Conservation (phyloP, 441 rosid genomes). For the Mallotus japonicus region DNA sequence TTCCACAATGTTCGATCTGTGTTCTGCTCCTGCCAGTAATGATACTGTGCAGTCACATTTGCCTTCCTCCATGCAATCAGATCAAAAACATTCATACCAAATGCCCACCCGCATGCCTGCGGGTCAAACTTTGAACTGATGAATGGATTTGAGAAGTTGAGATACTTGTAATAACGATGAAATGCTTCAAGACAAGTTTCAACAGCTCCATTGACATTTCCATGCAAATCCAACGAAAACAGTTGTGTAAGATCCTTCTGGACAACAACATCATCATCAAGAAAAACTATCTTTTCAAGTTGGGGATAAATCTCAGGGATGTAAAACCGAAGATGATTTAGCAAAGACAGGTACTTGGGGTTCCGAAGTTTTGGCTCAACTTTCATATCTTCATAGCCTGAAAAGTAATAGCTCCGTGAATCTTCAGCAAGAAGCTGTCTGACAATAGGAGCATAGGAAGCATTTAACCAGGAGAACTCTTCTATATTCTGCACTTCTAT, state of each 20-base stretch:
- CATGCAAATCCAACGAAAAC: slow-evolving; percentile 85
- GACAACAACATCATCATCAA: slow-evolving; percentile 90
- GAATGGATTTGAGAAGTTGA: slow-evolving; percentile 79
- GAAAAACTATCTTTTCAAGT: slow-evolving; percentile 85
- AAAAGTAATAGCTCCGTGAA: slow-evolving; percentile 49
- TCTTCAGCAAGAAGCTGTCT: slow-evolving; percentile 56
- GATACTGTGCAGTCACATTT: slow-evolving; percentile 73
- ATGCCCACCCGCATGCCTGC: slow-evolving; percentile 98
- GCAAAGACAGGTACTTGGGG: slow-evolving; percentile 63
- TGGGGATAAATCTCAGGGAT: slow-evolving; percentile 85
- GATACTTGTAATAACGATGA: slow-evolving; percentile 90
- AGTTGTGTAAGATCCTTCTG: slow-evolving; percentile 92
- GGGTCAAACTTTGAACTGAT: slow-evolving; percentile 94
- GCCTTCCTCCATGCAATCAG: slow-evolving; percentile 86
- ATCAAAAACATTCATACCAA: slow-evolving; percentile 91
- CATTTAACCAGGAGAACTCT: slow-evolving; percentile 79
- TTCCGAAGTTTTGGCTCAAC: slow-evolving; percentile 61
- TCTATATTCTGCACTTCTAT: slow-evolving; percentile 73
- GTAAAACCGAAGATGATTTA: slow-evolving; percentile 92
- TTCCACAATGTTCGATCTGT: slow-evolving; percentile 73
- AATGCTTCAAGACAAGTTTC: slow-evolving; percentile 95
- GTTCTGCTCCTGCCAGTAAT: slow-evolving; percentile 80
- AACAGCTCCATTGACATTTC: slow-evolving; percentile 95
- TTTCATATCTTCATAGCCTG: slow-evolving; percentile 46
- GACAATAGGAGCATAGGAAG: slow-evolving; percentile 68